Base-by-base conservation (phyloP, 805 yeast genomes). In the Saccharomycopsis schoenii region DNA sequence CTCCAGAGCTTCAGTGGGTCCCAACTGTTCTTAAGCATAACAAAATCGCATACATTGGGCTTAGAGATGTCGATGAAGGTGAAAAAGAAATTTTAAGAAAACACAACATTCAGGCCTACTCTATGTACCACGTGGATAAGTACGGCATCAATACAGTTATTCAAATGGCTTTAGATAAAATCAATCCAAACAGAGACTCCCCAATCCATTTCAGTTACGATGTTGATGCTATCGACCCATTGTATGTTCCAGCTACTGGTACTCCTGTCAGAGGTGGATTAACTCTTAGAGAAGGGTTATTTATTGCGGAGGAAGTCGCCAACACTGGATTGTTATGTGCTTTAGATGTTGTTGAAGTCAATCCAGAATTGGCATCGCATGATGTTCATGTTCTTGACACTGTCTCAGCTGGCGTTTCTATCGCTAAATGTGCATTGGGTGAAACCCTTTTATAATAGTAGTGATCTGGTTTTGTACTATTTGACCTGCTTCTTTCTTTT, bases 261-360 rank as follows among this genome's bases (percentile, higher is more conserved):
- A 94, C 99, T 1, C 93, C 97, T 52, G 99, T 93, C 15, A 85
- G 96, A 72, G 98, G 98, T 66, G 99, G 99, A 2, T 78, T 93
- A 66, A 86, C 97, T 9, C 80, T 93, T 73, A 83, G 99, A 76
- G 99, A 93, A 75, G 97, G 97, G 57, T 80, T 94, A 71, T 93
- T 87, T 71, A 74, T 93, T 59, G 94, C 92, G 63, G 99, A 93
- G 76, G 94, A 93, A 66, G 78, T 92, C 40, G 97, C 97, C 9
- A 89, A 84, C 69, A 83, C 96, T 34, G 97, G 97, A n/a, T 82
- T 84, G 66, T 80, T 93, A 64, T 85, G 85, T 11, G 94, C 96
- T 12, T 76, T 93, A 73, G 99, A 93, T 72, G 82, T 93, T 54
- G 97, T 93, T 34, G 99, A 93, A 74, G 88, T 92, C 66, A 93